phyloP scores from a whole-genome alignment of 345 rosid species.

The Durio zibethinus region DNA sequence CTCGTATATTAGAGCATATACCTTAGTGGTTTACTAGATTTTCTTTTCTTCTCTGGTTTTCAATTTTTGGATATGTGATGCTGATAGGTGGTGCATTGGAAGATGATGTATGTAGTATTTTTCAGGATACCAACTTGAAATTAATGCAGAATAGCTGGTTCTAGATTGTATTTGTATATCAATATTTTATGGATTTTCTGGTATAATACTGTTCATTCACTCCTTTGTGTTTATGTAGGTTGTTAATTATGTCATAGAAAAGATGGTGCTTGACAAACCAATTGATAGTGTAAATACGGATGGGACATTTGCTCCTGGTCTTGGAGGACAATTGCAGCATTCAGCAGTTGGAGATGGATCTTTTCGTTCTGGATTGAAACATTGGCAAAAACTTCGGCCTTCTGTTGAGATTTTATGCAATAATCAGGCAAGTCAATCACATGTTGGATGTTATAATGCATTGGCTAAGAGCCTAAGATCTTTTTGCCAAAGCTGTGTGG shows the following conservation, averaged over 20 bases:
- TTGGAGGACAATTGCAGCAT: slow-evolving; percentile 60
- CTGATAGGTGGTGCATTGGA: background rate
- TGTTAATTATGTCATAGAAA: slow-evolving; percentile 88
- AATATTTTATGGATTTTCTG: background rate
- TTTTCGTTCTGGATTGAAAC: slow-evolving; percentile 60
- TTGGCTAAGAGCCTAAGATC: background rate
- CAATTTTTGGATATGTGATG: background rate
- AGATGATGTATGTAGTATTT: background rate
- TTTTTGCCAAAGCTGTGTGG: background rate
- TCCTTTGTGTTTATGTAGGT: slow-evolving; percentile 51
- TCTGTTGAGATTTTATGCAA: slow-evolving; percentile 90
- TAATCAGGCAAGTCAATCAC: slow-evolving; percentile 68
- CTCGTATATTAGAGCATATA: background rate
- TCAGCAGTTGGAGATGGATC: slow-evolving; percentile 64
- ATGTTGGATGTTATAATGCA: background rate
- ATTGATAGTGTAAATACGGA: slow-evolving; percentile 53
- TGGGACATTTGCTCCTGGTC: slow-evolving; percentile 58
- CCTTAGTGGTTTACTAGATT: background rate
- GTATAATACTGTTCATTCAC: background rate
- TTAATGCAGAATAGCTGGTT: background rate
- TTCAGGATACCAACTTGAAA: background rate
- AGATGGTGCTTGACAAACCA: slow-evolving; percentile 85
- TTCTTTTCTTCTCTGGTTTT: background rate
- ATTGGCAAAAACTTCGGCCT: slow-evolving; percentile 81
- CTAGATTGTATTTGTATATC: background rate